These are phyloP conservation scores for Penicillium odoratum DNA, from an alignment of 495 filamentous ascomycete genomes.

Conservation along the genomic window DNA sequence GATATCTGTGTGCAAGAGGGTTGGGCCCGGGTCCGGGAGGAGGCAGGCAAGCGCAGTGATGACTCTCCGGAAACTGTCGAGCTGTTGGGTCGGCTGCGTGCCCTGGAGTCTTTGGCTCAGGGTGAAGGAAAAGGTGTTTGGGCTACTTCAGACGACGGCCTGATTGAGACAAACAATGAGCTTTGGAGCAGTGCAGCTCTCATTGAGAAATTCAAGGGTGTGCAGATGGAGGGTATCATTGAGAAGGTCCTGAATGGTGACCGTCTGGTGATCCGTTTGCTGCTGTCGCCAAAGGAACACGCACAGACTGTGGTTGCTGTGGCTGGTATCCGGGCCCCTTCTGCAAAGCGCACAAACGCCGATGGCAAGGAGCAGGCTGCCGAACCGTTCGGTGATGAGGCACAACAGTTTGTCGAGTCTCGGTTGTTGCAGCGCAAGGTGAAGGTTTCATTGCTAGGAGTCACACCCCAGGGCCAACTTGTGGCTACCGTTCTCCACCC, in stretches of 20 bases:
- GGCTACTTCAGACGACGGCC: conserved; percentile 54
- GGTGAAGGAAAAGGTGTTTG: conserved; percentile 77
- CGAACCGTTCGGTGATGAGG: conserved; percentile 85
- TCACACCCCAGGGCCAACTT: conserved; percentile 82
- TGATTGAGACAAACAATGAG: conserved; percentile 77
- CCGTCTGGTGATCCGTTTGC: conserved; percentile 78
- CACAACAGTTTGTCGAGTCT: conserved; percentile 79
- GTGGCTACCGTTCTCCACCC: conserved; percentile 81
- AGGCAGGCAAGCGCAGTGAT: conserved; percentile 80
- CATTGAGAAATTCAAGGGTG: conserved; percentile 73
- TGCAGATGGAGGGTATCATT: conserved; percentile 73
- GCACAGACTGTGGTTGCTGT: conserved; percentile 81
- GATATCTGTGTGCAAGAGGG: conserved; percentile 81
- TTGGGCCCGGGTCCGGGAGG: conserved; percentile 88
- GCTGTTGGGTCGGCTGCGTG: conserved; percentile 71
- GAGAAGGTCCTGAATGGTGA: conserved; percentile 92
- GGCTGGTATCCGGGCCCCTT: conserved; percentile 83
- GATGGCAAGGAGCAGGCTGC: conserved; percentile 78
- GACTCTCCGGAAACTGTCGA: conserved; percentile 71
- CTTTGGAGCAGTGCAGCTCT: conserved; percentile 69
- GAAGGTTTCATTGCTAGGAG: conserved; percentile 74
- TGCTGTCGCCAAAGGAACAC: conserved; percentile 75
- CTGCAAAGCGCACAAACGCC: conserved; percentile 76
- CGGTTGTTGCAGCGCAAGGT: conserved; percentile 85
- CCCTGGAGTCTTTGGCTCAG: conserved; percentile 78